Percentiles rank a stretch among this genome's conserved stretches.
Evolutionary conservation across 495 filamentous ascomycete genomes (phyloP).

Genomic region (Aspergillus saccharolyticus): DNA sequence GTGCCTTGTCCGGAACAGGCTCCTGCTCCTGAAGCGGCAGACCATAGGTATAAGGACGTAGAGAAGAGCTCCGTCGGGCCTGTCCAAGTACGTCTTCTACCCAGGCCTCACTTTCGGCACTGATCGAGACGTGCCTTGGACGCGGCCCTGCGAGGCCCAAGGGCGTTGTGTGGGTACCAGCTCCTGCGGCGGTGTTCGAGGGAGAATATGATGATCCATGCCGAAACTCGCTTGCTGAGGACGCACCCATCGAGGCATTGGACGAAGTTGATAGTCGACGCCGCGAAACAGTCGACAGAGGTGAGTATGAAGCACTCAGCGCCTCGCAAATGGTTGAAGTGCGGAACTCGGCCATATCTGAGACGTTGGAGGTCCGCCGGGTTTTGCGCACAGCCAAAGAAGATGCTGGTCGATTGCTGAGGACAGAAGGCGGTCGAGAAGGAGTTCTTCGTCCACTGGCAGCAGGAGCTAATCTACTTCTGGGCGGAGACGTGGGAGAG

Average conservation of each 20-base stretch:
- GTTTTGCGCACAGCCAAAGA: constrained; percentile 40
- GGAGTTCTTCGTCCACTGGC: constrained; percentile 29
- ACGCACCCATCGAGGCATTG: constrained; percentile 31
- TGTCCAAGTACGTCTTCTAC: constrained; percentile 43
- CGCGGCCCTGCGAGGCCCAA: constrained; percentile 47
- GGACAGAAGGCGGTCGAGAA: constrained; percentile 31
- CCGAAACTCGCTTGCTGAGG: constrained; percentile 21
- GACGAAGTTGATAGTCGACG: constrained; percentile 39
- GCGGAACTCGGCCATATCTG: constrained; percentile 28
- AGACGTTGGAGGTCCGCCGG: constrained; percentile 36
- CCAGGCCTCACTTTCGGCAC: constrained; percentile 49
- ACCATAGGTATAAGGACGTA: constrained; percentile 19
- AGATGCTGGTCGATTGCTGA: constrained; percentile 36
- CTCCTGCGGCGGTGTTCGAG: constrained; percentile 14
- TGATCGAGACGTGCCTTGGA: constrained; percentile 41
- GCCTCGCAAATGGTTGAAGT: constrained; percentile 25
- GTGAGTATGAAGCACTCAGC: constrained; percentile 29
- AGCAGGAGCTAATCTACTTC: constrained; percentile 19
- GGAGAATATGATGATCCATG: constrained; percentile 15
- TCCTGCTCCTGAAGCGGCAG: constrained; percentile 16
- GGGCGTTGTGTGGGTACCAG: constrained; percentile 27
- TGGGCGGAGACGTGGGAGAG: constrained; percentile 31
- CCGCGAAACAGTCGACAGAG: constrained; percentile 20
- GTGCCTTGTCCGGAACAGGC: neutral
- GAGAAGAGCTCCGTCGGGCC: constrained; percentile 36